These are phyloP conservation scores for Taphrina flavorubra DNA, from an alignment of 1,139 yeast species.

Conservation along the genomic window DNA sequence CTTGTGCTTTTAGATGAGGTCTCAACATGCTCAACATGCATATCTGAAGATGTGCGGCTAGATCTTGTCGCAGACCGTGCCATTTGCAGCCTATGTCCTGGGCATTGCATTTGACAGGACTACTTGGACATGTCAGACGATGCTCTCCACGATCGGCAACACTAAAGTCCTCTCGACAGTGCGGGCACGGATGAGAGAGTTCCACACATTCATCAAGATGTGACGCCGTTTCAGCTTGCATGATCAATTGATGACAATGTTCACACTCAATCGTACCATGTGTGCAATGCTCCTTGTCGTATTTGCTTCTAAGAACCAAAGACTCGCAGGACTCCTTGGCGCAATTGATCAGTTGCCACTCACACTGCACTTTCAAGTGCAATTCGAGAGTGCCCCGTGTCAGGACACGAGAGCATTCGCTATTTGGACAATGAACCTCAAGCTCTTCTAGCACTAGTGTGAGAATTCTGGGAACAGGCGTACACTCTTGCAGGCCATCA, in stretches of 20 bases:
- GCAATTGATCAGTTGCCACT: constrained; percentile 19
- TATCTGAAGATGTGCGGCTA: constrained; percentile 1
- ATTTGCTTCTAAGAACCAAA: background rate
- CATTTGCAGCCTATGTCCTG: constrained; percentile 14
- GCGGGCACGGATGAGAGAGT: constrained; percentile 21
- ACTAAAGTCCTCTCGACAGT: constrained; percentile 20
- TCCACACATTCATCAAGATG: constrained; percentile 37
- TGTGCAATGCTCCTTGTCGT: constrained; percentile 1
- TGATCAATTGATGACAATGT: constrained; percentile 25
- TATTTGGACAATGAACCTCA: constrained; percentile 26
- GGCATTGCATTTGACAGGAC: constrained; percentile 16
- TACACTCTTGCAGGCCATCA: constrained; percentile 24
- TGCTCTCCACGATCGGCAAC: constrained; percentile 12
- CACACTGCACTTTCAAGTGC: constrained; percentile 20
- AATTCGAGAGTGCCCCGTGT: constrained; percentile 18
- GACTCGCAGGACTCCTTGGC: constrained; percentile 4
- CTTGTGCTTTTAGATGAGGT: constrained; percentile 22
- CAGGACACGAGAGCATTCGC: constrained; percentile 11
- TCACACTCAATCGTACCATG: constrained; percentile 23
- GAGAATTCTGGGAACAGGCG: constrained; percentile 17
- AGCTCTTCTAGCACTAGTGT: constrained; percentile 24
- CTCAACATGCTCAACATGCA: constrained; percentile 5
- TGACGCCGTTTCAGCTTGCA: background rate
- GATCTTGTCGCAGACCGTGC: constrained; percentile 2
- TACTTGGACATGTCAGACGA: background rate